Conservation (phyloP, 2,329 filamentous ascomycete genomes). For the Colletotrichum sp. region DNA sequence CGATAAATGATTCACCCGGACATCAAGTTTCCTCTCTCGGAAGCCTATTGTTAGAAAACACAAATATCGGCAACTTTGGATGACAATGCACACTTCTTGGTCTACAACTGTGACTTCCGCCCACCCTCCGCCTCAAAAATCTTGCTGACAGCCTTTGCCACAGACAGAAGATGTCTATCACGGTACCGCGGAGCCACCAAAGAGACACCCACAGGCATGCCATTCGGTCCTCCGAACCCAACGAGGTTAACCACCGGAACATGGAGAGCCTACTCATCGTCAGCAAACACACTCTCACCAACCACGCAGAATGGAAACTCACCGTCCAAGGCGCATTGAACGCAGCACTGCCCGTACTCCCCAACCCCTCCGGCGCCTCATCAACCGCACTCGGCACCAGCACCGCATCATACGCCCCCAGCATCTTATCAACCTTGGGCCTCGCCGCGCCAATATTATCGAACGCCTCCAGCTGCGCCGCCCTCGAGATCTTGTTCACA, state of each 20-base stretch:
- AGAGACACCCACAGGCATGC: conserved; percentile 64
- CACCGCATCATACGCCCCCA: conserved; percentile 52
- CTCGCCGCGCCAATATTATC: conserved; percentile 54
- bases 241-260: conserved; percentile 68
- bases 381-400: conserved; percentile 61
- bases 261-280: conserved; percentile 54
- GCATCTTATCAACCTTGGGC: conserved; percentile 54
- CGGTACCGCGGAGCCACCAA: conserved; percentile 52
- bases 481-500: conserved; percentile 41
- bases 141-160: conserved; percentile 39
- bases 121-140: conserved; percentile 38
- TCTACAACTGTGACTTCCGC: conserved; percentile 24
- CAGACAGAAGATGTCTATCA: conserved; percentile 48
- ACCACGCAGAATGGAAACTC: conserved; percentile 27
- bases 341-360: conserved; percentile 57
- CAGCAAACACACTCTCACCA: not conserved
- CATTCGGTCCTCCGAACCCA: conserved; percentile 57
- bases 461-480: conserved; percentile 55
- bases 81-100: not conserved
- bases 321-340: conserved; percentile 60
- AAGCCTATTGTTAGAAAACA: no score
- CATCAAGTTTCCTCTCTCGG: accelerated
- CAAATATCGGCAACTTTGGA: no score
- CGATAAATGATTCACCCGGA: not conserved
- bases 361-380: conserved; percentile 57